Percentiles rank a stretch among this genome's conserved stretches.
These are phyloP conservation scores for Fraxinus pennsylvanica DNA, from an alignment of 257 asterid genomes.

Conservation along the genomic window DNA sequence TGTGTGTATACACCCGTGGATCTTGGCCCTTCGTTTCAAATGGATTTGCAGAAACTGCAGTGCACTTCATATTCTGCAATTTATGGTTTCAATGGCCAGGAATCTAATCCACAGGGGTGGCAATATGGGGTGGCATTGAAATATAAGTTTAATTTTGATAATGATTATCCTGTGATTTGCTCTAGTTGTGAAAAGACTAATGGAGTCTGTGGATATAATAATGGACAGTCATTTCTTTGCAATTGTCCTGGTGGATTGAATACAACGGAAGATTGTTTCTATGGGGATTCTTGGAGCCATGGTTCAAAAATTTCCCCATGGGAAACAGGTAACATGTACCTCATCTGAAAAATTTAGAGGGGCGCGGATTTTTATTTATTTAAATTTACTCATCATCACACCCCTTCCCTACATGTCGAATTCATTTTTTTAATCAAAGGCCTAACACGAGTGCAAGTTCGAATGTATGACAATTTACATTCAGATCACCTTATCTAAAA, in stretches of 20 bases:
- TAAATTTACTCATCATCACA: not conserved
- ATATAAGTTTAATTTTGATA: slow-evolving; percentile 69
- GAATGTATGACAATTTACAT: not conserved
- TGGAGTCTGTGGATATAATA: slow-evolving; percentile 72
- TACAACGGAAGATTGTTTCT: slow-evolving; percentile 60
- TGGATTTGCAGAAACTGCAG: slow-evolving; percentile 64
- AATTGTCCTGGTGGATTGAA: slow-evolving; percentile 75
- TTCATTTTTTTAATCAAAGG: too few species aligned
- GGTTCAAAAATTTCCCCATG: slow-evolving; percentile 39
- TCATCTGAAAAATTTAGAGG: not conserved
- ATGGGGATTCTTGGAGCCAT: slow-evolving; percentile 52
- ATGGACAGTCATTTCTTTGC: slow-evolving; percentile 51
- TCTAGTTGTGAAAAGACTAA: slow-evolving; percentile 70
- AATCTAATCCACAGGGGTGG: slow-evolving; percentile 62
- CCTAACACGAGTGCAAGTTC: not conserved
- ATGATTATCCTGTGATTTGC: slow-evolving; percentile 71
- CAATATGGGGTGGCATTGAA: slow-evolving; percentile 67
- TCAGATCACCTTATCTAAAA: not conserved
- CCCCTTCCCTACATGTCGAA: not conserved
- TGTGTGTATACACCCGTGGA: slow-evolving; percentile 84
- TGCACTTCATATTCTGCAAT: slow-evolving; percentile 70
- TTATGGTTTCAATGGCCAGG: slow-evolving; percentile 57
- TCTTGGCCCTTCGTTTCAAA: slow-evolving; percentile 79
- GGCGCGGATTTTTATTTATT: too few species aligned
- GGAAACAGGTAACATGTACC: slow-evolving; percentile 32